These are phyloP conservation scores for Ophiostoma ulmi DNA, from an alignment of 2,329 filamentous ascomycete species.

Conservation along the genomic window DNA sequence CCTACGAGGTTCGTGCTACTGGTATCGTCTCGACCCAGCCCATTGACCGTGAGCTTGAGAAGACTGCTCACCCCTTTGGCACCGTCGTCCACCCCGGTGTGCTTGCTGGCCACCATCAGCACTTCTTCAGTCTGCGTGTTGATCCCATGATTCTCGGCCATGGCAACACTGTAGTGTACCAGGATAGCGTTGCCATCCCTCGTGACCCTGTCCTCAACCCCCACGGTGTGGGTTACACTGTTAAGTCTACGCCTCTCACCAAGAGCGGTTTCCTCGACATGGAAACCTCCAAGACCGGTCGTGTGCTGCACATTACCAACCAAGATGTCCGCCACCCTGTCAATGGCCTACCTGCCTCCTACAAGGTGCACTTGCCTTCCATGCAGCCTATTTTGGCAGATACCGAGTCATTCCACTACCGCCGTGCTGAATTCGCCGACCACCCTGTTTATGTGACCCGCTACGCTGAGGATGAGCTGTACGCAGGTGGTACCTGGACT, in stretches of 20 bases:
- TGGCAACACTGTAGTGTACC: constrained; percentile 45
- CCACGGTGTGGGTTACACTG: constrained; percentile 45
- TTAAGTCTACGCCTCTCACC: constrained; percentile 41
- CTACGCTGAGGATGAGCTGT: constrained; percentile 41
- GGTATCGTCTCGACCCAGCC: constrained; percentile 54
- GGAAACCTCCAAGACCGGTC: constrained; percentile 49
- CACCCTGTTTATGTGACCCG: constrained; percentile 45
- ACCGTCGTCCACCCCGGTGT: constrained; percentile 60
- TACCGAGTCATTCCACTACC: constrained; percentile 38
- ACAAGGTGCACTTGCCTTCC: constrained; percentile 42
- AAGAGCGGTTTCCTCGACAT: constrained; percentile 46
- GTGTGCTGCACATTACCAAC: constrained; percentile 47
- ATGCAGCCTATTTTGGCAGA: constrained; percentile 45
- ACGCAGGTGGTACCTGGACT: constrained; percentile 41
- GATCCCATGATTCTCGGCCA: constrained; percentile 50
- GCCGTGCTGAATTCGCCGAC: constrained; percentile 40
- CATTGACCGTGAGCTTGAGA: constrained; percentile 53
- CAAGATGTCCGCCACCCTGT: constrained; percentile 40
- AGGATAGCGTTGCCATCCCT: constrained; percentile 41
- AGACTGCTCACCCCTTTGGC: constrained; percentile 48
- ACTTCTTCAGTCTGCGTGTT: constrained; percentile 61
- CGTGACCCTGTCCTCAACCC: constrained; percentile 42
- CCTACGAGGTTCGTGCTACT: constrained; percentile 59
- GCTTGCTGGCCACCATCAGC: constrained; percentile 65
- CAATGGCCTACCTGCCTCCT: constrained; percentile 43